Base-by-base conservation (phyloP, 2,329 filamentous ascomycete species). In the Fusarium transvaalense region DNA sequence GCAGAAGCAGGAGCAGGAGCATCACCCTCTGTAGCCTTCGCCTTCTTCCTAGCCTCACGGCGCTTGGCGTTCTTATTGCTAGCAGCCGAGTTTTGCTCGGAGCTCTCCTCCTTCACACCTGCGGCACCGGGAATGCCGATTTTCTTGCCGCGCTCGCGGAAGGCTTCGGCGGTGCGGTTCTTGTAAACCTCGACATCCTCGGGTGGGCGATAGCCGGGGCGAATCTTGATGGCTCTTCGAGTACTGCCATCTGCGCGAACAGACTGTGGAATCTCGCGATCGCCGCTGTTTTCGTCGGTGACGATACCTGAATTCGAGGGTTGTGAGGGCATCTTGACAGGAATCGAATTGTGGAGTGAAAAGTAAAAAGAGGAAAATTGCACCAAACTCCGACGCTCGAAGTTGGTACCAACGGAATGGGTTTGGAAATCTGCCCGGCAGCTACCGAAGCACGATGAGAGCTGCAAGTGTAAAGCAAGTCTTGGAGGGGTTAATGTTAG, bases 171-270 rank as follows among this genome's bases (percentile, higher is more conserved):
- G 2, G 91, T 94, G 59, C 92, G 90, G 80, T 97, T 97, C 83
- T 94, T 97, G 86, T 99, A 99, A 45, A 97, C 85, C 77, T 97
- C 94, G 68, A 98, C 91, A 80, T 99, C 96, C 81, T 99, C 96
- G 1, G 94, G 93, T 2, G 96, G 97, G 34, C 90, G 90, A 81
- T 97, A 99, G 55, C 96, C 97, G 0, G 96, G 95, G 31, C 93
- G 89, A 64, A 99, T 93, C 76, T 93, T 93, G 77, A 98, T 98
- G 75, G 97, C 95, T 76, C 92, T 97, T 58, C 96, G 89, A n/a
- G 92, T 92, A 51, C 91, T 93, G 60, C 96, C 96, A 77, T 99
- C 96, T 25, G 96, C 82, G 56, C 97, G 91, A 42, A 89, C 83
- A 1, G 95, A 98, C 42, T 94, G 88, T 27, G 96, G 96, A 60